Percentiles rank a stretch among this genome's conserved stretches.
phyloP scores from a whole-genome alignment of 441 rosid species.

The Brassica hybrid region DNA sequence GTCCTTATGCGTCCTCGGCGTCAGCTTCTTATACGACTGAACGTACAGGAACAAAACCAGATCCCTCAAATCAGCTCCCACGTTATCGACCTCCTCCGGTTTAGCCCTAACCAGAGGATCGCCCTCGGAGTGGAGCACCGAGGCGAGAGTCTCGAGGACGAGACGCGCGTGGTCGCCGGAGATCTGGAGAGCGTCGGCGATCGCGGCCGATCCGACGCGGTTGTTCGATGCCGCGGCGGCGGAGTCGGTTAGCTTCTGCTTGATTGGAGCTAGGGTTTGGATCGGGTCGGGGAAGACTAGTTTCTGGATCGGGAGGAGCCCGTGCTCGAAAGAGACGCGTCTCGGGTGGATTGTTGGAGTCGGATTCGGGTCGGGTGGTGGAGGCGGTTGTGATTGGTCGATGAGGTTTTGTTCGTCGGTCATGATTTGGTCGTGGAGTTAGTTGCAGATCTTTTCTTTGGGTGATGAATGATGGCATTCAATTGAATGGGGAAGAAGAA shows the following conservation, averaged over 20 bases:
- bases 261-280: slow-evolving; percentile 73
- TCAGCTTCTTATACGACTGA: slow-evolving; percentile 90
- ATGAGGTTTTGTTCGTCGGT: slow-evolving; percentile 51
- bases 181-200: slow-evolving; percentile 90
- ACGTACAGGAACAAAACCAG: slow-evolving; percentile 84
- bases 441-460: slow-evolving; percentile 46
- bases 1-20: slow-evolving; percentile 92
- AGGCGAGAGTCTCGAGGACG: slow-evolving; percentile 80
- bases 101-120: slow-evolving; percentile 70
- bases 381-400: slow-evolving; percentile 53
- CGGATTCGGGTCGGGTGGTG: slow-evolving; percentile 45
- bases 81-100: slow-evolving; percentile 61
- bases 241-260: slow-evolving; percentile 58
- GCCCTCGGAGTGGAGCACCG: slow-evolving; percentile 77
- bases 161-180: slow-evolving; percentile 84
- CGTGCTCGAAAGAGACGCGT: slow-evolving; percentile 94
- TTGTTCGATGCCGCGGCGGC: slow-evolving; percentile 38
- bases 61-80: slow-evolving; percentile 86
- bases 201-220: slow-evolving; percentile 68
- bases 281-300: slow-evolving; percentile 88
- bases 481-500: slow-evolving; percentile 28
- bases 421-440: slow-evolving; percentile 51
- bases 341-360: slow-evolving; percentile 71
- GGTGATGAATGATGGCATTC: slow-evolving; percentile 34
- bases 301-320: slow-evolving; percentile 91